A percentile compares a stretch with the other conserved stretches of the same genome.
These are phyloP conservation scores for Phytophthora foliorum DNA, from an alignment of 352 stramenopile species.

Conservation along the genomic window DNA sequence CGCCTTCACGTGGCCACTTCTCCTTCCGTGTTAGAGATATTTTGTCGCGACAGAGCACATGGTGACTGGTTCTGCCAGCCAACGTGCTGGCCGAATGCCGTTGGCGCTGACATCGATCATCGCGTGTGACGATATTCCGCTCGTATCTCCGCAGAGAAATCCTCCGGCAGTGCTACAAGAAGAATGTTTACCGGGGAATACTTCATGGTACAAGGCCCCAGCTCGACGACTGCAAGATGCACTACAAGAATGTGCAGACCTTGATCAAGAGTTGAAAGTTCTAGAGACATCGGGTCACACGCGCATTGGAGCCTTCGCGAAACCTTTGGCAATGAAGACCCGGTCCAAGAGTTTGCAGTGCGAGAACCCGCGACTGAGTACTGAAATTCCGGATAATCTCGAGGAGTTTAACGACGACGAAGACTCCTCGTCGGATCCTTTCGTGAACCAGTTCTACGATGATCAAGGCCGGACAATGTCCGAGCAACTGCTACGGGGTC, in stretches of 20 bases:
- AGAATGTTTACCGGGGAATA: background rate
- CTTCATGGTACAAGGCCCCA: conserved; percentile 31
- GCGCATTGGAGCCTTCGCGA: conserved; percentile 67
- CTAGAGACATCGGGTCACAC: conserved; percentile 72
- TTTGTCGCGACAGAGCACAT: conserved; percentile 1
- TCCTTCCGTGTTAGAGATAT: background rate
- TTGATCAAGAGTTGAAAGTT: conserved; percentile 64
- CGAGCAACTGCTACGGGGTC: conserved; percentile 63
- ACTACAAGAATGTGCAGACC: conserved; percentile 33
- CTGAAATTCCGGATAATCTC: background rate
- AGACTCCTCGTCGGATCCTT: conserved; percentile 56
- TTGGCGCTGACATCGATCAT: conserved; percentile 26
- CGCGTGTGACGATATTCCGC: conserved; percentile 19
- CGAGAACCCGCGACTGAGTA: background rate
- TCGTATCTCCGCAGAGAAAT: conserved; percentile 30
- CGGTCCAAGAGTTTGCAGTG: background rate
- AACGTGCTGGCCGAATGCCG: conserved; percentile 26
- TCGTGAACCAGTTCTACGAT: conserved; percentile 73
- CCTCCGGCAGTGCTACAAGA: conserved; percentile 10
- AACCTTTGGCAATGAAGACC: conserved; percentile 50
- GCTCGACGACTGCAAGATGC: conserved; percentile 31
- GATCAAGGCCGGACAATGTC: conserved; percentile 60
- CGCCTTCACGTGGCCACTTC: background rate
- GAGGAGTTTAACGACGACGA: conserved; percentile 35
- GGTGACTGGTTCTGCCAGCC: conserved; percentile 13